Base-by-base conservation (phyloP, 371 early-diverging fungal species). In the Gilbertella persicaria region DNA sequence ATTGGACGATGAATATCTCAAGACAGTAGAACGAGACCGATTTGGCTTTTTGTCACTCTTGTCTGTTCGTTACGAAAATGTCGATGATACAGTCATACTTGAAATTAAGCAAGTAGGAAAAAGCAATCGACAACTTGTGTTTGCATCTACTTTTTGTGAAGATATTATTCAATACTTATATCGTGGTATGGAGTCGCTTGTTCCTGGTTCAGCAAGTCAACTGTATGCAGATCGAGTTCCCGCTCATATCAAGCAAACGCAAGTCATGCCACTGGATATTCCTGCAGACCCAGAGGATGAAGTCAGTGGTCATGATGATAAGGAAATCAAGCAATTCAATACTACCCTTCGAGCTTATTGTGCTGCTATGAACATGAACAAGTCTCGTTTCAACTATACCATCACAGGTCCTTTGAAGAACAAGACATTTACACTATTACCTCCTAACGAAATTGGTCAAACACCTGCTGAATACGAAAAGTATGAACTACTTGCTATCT, bases 321-420 rank as follows among this genome's bases (percentile, higher is more conserved):
- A 52, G 19, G 48, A 60, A 28, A 17, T 35, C 3, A 40, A 54
- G 13, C 35, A 52, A 1, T 62, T 71, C 37, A 57, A 60, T 48
- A 40, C 56, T 1, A 48, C 64, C 0, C 25, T 75, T 7, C 60
- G 66, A 26, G 72, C 76, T 0, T 69, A 69, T 43, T 64, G 70
- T 26, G 76, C 76, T 3, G 60, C 76, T 2, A 58, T 75, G 43
- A 72, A 72, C 39, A 30, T 75, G 42, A 71, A 75, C 60, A 72
- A 72, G 23, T 43, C 58, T 2, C 58, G 76, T 4, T 64, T 64
- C 33, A 38, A 58, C 1, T 72, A 53, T 36, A 26, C 50, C 0
- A 35, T 75, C 0, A 37, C 28, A 0, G 55, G 51, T 13, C 45
- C 64, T 4, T 5, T 36, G 0, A 54, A 53, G 42, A 49, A 40